These are phyloP conservation scores for Aspergillus chevalieri DNA, from an alignment of 2,329 filamentous ascomycete species.

Conservation along the genomic window DNA sequence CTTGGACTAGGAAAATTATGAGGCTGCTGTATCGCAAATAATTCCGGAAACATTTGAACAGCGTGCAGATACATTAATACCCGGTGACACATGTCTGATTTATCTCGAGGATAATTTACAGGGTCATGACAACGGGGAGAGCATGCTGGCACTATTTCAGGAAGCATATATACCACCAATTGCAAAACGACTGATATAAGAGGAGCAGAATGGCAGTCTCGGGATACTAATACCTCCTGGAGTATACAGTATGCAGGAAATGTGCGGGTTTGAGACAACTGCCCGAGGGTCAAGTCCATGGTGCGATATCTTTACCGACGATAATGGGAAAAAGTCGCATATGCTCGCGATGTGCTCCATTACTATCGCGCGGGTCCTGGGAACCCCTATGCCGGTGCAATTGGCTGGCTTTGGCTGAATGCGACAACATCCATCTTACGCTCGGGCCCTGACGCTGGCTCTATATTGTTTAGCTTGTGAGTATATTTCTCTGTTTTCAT, in stretches of 20 bases:
- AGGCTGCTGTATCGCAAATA: constrained; percentile 42
- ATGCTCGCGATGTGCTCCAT: constrained; percentile 53
- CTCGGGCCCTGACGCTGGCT: constrained; percentile 40
- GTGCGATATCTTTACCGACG: constrained; percentile 51
- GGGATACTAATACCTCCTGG: constrained; percentile 45
- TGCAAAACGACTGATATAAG: constrained; percentile 33
- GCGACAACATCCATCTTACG: constrained; percentile 47
- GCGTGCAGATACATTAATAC: constrained; percentile 52
- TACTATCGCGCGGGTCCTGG: constrained; percentile 56
- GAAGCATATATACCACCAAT: constrained; percentile 45
- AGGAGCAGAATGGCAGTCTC: constrained; percentile 18
- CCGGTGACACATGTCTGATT: constrained; percentile 42
- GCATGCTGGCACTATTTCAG: constrained; percentile 44
- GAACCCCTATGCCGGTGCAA: constrained; percentile 46
- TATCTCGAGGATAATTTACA: constrained; percentile 33
- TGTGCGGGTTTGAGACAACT: constrained; percentile 55
- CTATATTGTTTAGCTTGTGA: constrained; percentile 54
- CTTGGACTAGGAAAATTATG: constrained; percentile 36
- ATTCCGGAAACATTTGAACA: constrained; percentile 48
- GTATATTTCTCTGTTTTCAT: constrained; percentile 10
- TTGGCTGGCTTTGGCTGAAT: constrained; percentile 56
- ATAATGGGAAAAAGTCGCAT: constrained; percentile 54
- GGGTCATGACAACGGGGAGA: constrained; percentile 48
- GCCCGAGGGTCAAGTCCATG: constrained; percentile 49
- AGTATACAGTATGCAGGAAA: constrained; percentile 55